Conservation (phyloP, 1,284 basidiomycete species). For the Ceratobasidium sp. region DNA sequence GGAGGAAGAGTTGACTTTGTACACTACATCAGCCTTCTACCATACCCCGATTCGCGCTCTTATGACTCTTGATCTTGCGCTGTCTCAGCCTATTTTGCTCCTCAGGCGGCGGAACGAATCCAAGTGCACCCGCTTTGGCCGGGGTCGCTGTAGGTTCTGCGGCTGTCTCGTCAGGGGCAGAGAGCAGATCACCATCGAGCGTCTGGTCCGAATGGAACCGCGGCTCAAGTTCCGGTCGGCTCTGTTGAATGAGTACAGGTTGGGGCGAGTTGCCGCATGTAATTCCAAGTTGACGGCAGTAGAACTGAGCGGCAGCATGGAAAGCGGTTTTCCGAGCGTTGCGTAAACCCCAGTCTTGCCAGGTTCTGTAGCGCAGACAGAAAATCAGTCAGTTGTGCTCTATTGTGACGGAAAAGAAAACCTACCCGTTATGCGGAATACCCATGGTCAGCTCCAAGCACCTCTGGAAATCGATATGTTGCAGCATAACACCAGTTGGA, state of each 20-base stretch:
- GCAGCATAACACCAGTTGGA: conserved; percentile 65
- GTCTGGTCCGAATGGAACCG: not conserved
- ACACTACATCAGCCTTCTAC: conserved; percentile 11
- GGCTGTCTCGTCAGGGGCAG: not conserved
- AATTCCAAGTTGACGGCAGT: conserved; percentile 71
- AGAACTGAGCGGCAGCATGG: conserved; percentile 75
- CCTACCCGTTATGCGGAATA: conserved; percentile 72
- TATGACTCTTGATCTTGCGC: conserved; percentile 34
- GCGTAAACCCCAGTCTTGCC: conserved; percentile 71
- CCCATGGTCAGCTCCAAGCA: conserved; percentile 70
- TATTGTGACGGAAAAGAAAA: conserved; percentile 18
- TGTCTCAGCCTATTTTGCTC: conserved; percentile 33
- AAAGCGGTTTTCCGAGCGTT: conserved; percentile 71
- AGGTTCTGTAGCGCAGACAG: conserved; percentile 50
- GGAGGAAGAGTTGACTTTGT: not conserved
- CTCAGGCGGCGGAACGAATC: conserved; percentile 30
- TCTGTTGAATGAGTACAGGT: conserved; percentile 58
- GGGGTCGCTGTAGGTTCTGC: not conserved
- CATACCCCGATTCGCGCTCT: conserved; percentile 36
- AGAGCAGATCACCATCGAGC: not conserved
- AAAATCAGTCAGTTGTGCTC: not conserved
- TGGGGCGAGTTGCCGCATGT: conserved; percentile 59
- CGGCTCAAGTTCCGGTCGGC: conserved; percentile 26
- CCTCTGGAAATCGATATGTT: conserved; percentile 67
- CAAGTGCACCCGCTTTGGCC: conserved; percentile 25